Evolutionary conservation across 257 asterid species (phyloP).

Genomic region (Nicotiana tomentosiformis): DNA sequence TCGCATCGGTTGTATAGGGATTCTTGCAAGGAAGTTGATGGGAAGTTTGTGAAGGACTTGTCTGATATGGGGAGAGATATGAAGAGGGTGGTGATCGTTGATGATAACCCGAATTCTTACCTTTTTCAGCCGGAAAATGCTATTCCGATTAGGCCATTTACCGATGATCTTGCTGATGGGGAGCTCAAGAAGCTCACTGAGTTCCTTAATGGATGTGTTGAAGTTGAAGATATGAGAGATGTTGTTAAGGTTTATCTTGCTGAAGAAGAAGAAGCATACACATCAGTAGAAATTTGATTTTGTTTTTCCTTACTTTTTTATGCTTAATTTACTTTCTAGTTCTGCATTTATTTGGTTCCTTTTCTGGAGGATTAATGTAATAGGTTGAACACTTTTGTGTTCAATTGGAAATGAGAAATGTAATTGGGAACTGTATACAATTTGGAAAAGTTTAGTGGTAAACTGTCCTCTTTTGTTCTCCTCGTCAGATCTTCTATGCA

Average conservation of each 20-base stretch:
- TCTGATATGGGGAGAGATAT: conserved; percentile 72
- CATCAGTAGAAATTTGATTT: conserved; percentile 13
- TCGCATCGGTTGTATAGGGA: conserved; percentile 68
- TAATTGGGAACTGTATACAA: neutral
- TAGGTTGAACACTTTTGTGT: conserved; percentile 7
- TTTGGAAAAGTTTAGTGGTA: neutral
- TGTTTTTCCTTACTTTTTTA: neutral
- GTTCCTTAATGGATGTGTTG: conserved; percentile 47
- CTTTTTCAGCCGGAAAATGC: conserved; percentile 68
- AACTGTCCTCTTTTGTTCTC: neutral
- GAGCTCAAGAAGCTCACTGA: conserved; percentile 60
- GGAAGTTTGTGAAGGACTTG: conserved; percentile 77
- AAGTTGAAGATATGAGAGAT: conserved; percentile 59
- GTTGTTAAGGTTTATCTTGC: conserved; percentile 38
- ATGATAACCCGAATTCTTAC: conserved; percentile 86
- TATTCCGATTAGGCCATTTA: conserved; percentile 60
- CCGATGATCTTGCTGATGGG: conserved; percentile 54
- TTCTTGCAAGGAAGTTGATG: conserved; percentile 73
- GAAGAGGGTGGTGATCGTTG: conserved; percentile 52
- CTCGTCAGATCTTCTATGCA: neutral
- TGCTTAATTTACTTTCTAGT: neutral
- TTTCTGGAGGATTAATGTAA: neutral
- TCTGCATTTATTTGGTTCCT: conserved; percentile 2
- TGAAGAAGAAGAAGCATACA: conserved; percentile 17
- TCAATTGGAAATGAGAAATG: neutral